Base-by-base conservation (phyloP, 306 rosid genomes). In the Dryas drummondii region DNA sequence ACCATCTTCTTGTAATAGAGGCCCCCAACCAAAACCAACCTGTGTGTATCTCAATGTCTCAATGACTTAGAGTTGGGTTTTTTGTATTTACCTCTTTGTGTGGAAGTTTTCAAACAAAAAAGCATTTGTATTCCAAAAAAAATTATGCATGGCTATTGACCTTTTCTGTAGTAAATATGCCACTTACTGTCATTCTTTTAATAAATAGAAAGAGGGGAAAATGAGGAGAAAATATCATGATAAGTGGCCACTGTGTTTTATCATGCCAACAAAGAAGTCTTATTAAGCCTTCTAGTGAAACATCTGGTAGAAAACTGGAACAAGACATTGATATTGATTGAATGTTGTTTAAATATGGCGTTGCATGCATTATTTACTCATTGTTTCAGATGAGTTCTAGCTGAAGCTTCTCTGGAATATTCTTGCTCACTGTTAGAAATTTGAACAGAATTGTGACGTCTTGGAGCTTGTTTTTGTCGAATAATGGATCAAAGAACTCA, bases 401-500 rank as follows among this genome's bases (percentile, higher is more conserved):
- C 64, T 51, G 62, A 62, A 78, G 3, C 66, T 14, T 22, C 49
- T 66, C 11, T 6, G 61, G 62, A 50, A 22, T 68, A 51, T 15
- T 27, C 37, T 52, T 12, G 3, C 45, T 32, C 70, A 41, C 37
- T 32, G 37, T 8, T 26, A 15, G 49, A 50, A 15, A 16, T 44
- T 32, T 44, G 12, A 32, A 50, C 27, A 13, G 11, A 70, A 13
- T n/a, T 60, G 66, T 51, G 44, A 9, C 13, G 16, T 44, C 22
- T 61, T 63, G 48, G 17, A 19, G 37, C 37, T 44, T 22, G 22
- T 22, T 22, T 22, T 22, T 22, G 22, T 22, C 7, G 37, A 17
- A 44, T 42, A 22, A 80, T 80, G 84, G 77, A 46, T 61, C 80
- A 69, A 42, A 68, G 73, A 12, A 49, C 4, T 7, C 51, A 6